phyloP scores from a whole-genome alignment of 441 rosid genomes.

The Manihot esculenta region DNA sequence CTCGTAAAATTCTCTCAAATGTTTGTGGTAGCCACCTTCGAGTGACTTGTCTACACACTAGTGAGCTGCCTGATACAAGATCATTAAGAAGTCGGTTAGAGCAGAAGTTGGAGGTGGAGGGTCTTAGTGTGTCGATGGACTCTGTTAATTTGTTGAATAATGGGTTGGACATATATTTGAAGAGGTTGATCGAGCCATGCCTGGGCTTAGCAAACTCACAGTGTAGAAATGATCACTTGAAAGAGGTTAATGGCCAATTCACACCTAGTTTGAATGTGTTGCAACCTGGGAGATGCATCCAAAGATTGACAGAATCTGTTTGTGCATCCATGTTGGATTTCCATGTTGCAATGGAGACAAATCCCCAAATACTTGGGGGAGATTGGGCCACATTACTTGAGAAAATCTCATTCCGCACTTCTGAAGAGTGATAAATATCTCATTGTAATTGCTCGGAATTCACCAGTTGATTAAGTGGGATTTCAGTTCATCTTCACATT shows the following conservation, averaged over 20 bases:
- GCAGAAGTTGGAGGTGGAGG: conserved; percentile 59
- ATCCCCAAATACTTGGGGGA: conserved; percentile 73
- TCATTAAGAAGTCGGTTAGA: conserved; percentile 56
- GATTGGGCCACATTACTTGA: conserved; percentile 74
- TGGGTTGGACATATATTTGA: conserved; percentile 61
- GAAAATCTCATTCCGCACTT: conserved; percentile 46
- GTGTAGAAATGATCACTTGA: conserved; percentile 27
- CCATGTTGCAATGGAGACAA: conserved; percentile 59
- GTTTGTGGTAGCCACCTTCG: conserved; percentile 17
- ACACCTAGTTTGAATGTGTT: conserved; percentile 18
- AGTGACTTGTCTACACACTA: conserved; percentile 46
- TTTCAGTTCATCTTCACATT: conserved; percentile 11
- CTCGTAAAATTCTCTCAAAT: conserved; percentile 37
- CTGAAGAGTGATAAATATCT: conserved; percentile 37
- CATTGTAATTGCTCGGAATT: conserved; percentile 9
- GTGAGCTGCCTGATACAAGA: conserved; percentile 69
- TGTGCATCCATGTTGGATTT: conserved; percentile 55
- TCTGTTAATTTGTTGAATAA: conserved; percentile 64
- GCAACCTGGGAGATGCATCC: conserved; percentile 25
- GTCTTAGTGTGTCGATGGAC: conserved; percentile 46
- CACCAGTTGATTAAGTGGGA: conserved; percentile 13
- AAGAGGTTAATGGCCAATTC: conserved; percentile 21
- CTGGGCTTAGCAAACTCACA: conserved; percentile 50
- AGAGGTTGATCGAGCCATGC: conserved; percentile 67
- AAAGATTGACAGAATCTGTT: conserved; percentile 25